Conservation (phyloP, 306 rosid genomes). For the Boehmeria nivea region DNA sequence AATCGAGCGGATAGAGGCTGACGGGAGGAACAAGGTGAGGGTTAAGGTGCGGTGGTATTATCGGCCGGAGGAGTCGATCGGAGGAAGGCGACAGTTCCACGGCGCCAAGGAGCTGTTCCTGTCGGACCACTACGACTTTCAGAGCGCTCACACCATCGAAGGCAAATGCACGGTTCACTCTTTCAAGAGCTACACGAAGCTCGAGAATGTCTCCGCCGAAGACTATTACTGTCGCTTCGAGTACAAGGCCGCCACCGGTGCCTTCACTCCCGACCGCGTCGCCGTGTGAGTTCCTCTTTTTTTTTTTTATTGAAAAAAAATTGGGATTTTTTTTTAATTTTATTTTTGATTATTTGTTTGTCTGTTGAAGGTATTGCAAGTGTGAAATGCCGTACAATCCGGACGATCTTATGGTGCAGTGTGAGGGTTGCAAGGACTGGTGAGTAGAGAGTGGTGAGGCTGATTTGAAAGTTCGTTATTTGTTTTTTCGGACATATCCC, state of each 20-base stretch:
- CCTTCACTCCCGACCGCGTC: conserved; percentile 80
- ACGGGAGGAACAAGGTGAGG: conserved; percentile 48
- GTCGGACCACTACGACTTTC: conserved; percentile 73
- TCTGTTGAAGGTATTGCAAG: conserved; percentile 69
- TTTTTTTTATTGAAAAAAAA: not conserved
- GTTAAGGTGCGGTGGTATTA: conserved; percentile 84
- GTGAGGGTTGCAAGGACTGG: conserved; percentile 98
- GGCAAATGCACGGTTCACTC: conserved; percentile 73
- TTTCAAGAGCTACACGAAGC: conserved; percentile 78
- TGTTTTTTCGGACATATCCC: no score
- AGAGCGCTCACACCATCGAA: conserved; percentile 84
- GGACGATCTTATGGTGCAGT: conserved; percentile 93
- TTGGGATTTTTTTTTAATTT: not conserved
- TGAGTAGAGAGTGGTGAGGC: no score
- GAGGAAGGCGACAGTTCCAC: conserved; percentile 82
- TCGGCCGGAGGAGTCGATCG: conserved; percentile 85
- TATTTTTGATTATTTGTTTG: not conserved
- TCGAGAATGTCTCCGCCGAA: conserved; percentile 73
- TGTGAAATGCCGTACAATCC: conserved; percentile 97
- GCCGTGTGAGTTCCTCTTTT: conserved; percentile 60
- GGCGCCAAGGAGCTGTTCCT: conserved; percentile 81
- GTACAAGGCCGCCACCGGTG: conserved; percentile 87
- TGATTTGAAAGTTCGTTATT: no score
- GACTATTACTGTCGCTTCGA: conserved; percentile 84
- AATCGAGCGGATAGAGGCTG: conserved; percentile 71